Base-by-base conservation (phyloP, 1,284 basidiomycete species). In the Earliella scabrosa region DNA sequence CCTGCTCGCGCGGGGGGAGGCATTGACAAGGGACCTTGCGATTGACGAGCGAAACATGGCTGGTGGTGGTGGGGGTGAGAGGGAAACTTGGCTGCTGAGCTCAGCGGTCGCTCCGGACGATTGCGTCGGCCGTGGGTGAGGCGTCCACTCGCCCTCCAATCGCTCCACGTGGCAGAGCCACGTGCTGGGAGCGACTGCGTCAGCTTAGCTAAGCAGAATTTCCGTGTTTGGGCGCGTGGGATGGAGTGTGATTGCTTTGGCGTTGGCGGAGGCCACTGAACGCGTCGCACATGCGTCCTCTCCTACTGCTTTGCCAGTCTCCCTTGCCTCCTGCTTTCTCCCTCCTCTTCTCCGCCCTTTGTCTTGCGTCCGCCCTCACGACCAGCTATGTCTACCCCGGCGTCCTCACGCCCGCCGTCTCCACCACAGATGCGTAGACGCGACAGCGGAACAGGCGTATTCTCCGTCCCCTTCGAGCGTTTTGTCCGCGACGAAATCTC, bases 21-120 rank as follows among this genome's bases (percentile, higher is more conserved):
- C 63, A 60, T 65, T 74, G 65, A 82, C 73, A 46, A 82, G 65
- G 49, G 86, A 69, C 64, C 78, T 82, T 65, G 82, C 69, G 66
- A 86, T 63, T 38, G 78, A 75, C 73, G 85, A 80, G 76, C 82
- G 83, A 71, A 90, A 85, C 89, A 92, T 92, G 76, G 74, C 77
- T 74, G 39, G 29, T 35, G 62, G 60, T 70, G 63, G 66, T 71
- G 68, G 66, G 63, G 63, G 69, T 54, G 45, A 60, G 60, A 52
- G 50, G 21, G 50, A 49, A 49, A 51, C 18, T 46, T 20, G 50
- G 43, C 10, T 35, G 29, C 41, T 52, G 54, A 52, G 39, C 51
- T 41, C 50, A 50, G 58, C 54, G 32, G 41, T 23, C 21, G 5
- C 23, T 41, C 39, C 39, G 21, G 11, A 24, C 53, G 54, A 54